Evolutionary conservation across 805 yeast genomes (phyloP), one percentile per base, ranked within the genome.

Genomic region (Nakazawaea pomicola): DNA sequence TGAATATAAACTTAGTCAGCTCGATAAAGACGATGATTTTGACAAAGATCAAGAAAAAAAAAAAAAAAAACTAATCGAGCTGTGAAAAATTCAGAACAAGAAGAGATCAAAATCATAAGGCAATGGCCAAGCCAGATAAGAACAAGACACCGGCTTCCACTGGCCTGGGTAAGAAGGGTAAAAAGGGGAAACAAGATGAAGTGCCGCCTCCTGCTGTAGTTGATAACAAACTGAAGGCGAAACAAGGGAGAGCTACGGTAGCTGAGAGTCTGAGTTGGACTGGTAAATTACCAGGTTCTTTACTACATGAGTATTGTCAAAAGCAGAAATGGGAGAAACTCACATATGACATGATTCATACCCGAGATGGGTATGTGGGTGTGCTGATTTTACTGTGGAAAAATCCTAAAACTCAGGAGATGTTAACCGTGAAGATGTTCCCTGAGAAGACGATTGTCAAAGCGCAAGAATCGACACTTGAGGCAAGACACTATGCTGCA

Each of bases 401-500:
- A 33, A 87, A 91, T 50, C 95, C 96, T 0, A 88, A 86, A 55
- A 79, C 96, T 0, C 77, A 76, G 34, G 89, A 85, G 49, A 52
- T 70, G 4, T 72, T 90, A 29, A 60, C 62, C 1, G 70, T 88
- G 2, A 66, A 70, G 40, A 68, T 74, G 79, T 65, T 68, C 51
- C 76, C 81, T 0, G 70, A 72, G 15, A 53, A 60, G 5, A 77
- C 74, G 7, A 53, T 72, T 4, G 68, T 81, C 6, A 60, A 64
- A 3, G 81, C 90, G 0, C 88, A 84, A 50, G 85, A 78, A 34
- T 87, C 97, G 0, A 75, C 95, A 1, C 67, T 87, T 24, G 97
- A 90, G 51, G 96, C 98, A 1, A 72, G 96, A 35, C 95, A 90
- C 57, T 72, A 74, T 52, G 89, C 91, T 0, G 97, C 99, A 0